phyloP scores from a whole-genome alignment of 176 grass and related monocot genomes.

The Poa annua region DNA sequence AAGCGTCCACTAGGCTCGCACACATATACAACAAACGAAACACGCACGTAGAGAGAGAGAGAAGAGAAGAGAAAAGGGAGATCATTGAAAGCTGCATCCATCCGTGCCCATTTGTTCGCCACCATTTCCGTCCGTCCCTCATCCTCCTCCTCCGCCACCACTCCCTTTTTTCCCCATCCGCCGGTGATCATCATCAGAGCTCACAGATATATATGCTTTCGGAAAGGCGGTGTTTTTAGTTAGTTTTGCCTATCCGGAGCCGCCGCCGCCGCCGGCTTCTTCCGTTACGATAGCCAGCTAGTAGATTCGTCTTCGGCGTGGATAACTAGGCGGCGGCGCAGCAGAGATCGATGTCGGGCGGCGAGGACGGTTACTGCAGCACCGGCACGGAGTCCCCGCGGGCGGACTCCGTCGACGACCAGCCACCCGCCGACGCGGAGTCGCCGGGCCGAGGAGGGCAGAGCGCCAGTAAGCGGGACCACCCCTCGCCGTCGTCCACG shows the following conservation, averaged over 20 bases:
- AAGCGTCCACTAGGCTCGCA: conserved; percentile 46
- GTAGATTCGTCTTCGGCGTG: conserved; percentile 20
- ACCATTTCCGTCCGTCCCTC: conserved; percentile 46
- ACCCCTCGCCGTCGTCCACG: conserved; percentile 47
- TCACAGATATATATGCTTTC: conserved; percentile 36
- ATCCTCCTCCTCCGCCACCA: background rate
- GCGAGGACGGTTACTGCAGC: conserved; percentile 67
- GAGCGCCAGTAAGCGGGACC: conserved; percentile 28
- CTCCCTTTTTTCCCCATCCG: conserved; percentile 15
- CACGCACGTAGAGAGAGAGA: conserved; percentile 24
- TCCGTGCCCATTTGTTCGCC: conserved; percentile 54
- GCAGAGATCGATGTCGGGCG: conserved; percentile 38
- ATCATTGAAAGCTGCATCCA: conserved; percentile 70
- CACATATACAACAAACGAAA: conserved; percentile 40
- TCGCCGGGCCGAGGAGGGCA: conserved; percentile 48
- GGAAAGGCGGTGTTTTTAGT: conserved; percentile 47
- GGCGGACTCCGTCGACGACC: conserved; percentile 75
- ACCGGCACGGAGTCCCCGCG: conserved; percentile 59
- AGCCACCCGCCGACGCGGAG: conserved; percentile 32
- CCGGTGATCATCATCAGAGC: conserved; percentile 17
- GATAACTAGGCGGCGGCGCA: conserved; percentile 9
- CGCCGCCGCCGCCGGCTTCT: background rate
- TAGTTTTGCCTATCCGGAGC: conserved; percentile 47
- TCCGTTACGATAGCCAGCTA: background rate
- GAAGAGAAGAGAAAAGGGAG: background rate